Conservation (phyloP, 1,284 basidiomycete genomes). For the Puccinia polysora region DNA sequence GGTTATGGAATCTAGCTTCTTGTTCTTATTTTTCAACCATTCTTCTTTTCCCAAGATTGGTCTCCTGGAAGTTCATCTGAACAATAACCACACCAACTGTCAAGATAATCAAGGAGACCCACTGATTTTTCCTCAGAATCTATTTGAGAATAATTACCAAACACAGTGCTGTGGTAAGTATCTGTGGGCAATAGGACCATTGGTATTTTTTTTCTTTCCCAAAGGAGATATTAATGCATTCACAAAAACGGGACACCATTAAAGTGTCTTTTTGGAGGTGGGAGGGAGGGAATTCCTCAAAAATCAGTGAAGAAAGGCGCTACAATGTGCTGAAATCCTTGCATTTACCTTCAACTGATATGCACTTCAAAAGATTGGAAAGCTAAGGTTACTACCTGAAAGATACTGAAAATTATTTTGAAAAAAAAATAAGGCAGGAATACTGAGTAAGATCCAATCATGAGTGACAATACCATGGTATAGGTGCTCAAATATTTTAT, state of each 20-base stretch:
- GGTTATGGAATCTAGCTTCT: conserved; percentile 15
- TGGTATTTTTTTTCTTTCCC: too few species aligned
- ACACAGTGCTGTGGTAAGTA: conserved; percentile 53
- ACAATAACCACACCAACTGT: conserved; percentile 54
- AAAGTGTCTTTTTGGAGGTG: not conserved
- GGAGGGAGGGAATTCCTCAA: not conserved
- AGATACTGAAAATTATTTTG: conserved; percentile 54
- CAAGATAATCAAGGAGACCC: conserved; percentile 52
- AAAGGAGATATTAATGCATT: too few species aligned
- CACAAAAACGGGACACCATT: not conserved
- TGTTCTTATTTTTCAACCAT: not conserved
- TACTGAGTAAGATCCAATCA: conserved; percentile 48
- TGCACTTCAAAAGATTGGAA: conserved; percentile 54
- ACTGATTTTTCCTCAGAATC: conserved; percentile 51
- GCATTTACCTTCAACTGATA: conserved; percentile 53
- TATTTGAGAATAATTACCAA: conserved; percentile 53
- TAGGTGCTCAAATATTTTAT: not conserved
- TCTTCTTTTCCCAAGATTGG: not conserved
- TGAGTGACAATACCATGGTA: conserved; percentile 44
- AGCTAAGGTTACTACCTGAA: conserved; percentile 53
- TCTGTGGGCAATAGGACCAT: conserved; percentile 45
- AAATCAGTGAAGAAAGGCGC: not conserved
- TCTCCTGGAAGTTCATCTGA: conserved; percentile 48
- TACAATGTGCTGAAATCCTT: not conserved
- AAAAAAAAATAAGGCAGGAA: conserved; percentile 53